Evolutionary conservation across 176 grass and related monocot genomes (phyloP).

Genomic region (Triticum urartu): DNA sequence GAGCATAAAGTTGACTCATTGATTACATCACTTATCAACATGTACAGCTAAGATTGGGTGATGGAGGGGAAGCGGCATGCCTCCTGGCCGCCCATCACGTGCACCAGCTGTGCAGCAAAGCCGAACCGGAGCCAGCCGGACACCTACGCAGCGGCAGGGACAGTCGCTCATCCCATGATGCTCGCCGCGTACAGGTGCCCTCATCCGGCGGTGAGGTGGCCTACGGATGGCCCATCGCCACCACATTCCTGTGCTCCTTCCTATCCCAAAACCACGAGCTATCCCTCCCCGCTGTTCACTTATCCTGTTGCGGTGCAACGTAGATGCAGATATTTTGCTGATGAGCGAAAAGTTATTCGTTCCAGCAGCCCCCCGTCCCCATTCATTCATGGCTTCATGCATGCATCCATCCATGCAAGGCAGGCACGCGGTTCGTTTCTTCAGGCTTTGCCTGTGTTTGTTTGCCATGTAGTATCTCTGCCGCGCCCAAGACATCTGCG

Average conservation of each 20-base stretch:
- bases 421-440: neutral
- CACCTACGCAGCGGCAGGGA: neutral
- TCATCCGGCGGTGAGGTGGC: conserved; percentile 9
- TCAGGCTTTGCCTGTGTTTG: neutral
- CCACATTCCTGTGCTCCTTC: neutral
- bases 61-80: conserved; percentile 32
- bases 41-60: neutral
- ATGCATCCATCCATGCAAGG: neutral
- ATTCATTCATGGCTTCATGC: neutral
- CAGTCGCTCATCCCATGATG: neutral
- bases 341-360: neutral
- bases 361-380: neutral
- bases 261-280: neutral
- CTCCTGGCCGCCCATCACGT: conserved; percentile 44
- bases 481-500: neutral
- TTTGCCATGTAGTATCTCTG: neutral
- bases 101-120: conserved; percentile 58
- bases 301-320: neutral
- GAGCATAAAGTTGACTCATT: neutral
- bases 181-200: conserved; percentile 37
- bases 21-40: neutral
- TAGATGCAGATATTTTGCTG: neutral
- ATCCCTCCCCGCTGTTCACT: neutral
- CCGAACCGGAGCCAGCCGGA: conserved; percentile 24
- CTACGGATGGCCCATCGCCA: neutral